A percentile compares a stretch with the other conserved stretches of the same genome.
Evolutionary conservation across 139 green algal species (phyloP).

Genomic region (Chlorella vulgaris): DNA sequence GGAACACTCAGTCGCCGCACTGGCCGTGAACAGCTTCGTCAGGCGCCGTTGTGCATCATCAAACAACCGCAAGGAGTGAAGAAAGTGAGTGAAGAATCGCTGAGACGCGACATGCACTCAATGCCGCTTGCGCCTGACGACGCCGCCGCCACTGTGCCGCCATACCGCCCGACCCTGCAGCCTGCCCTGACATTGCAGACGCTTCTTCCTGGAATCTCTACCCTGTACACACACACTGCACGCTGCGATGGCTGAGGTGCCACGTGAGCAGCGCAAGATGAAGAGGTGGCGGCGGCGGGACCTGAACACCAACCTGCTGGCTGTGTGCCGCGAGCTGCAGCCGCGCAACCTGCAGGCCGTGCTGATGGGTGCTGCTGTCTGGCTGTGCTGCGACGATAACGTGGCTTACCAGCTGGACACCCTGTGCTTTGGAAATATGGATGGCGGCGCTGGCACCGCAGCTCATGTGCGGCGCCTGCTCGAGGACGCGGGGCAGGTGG

Average conservation of each 20-base stretch:
- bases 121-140: too few species aligned
- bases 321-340: constrained; percentile 20
- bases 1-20: too few species aligned
- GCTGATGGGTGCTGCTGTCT: constrained; percentile 38
- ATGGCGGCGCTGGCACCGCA: constrained; percentile 38
- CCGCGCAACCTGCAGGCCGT: constrained; percentile 31
- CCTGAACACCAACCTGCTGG: constrained; percentile 37
- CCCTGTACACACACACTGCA: too few species aligned
- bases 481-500: background rate
- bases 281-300: constrained; percentile 31
- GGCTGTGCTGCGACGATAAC: constrained; percentile 28
- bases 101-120: too few species aligned
- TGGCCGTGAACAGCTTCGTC: too few species aligned
- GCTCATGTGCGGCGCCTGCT: constrained; percentile 19
- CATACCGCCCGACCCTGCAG: too few species aligned
- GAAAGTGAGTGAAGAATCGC: too few species aligned
- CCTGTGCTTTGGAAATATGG: constrained; percentile 49
- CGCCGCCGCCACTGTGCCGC: too few species aligned
- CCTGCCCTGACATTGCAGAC: too few species aligned
- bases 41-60: too few species aligned
- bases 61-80: too few species aligned
- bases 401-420: constrained; percentile 32
- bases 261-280: constrained; percentile 23
- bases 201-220: too few species aligned
- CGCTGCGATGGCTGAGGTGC: constrained; percentile 28